Conservation (phyloP, 139 green algal genomes). For the Picochlorum sp. region DNA sequence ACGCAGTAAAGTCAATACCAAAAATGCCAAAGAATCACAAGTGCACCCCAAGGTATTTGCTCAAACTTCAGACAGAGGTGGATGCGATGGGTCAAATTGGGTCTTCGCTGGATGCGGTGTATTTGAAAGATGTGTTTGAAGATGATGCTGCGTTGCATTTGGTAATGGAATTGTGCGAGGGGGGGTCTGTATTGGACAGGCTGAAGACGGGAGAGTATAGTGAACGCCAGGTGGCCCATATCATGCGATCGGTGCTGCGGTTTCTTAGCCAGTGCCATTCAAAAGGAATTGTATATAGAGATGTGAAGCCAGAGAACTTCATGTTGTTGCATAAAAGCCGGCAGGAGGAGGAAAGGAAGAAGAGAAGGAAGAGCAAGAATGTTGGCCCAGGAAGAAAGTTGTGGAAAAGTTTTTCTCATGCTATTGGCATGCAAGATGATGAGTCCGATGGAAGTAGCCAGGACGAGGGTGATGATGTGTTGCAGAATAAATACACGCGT, state of each 20-base stretch:
- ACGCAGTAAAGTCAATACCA: constrained; percentile 78
- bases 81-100: constrained; percentile 89
- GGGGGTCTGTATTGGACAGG: constrained; percentile 58
- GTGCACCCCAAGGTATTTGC: constrained; percentile 75
- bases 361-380: background rate
- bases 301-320: constrained; percentile 87
- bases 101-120: constrained; percentile 67
- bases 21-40: constrained; percentile 72
- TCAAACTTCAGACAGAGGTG: constrained; percentile 87
- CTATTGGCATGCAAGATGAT: background rate
- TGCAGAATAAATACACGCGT: too few species aligned
- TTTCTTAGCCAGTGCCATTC: constrained; percentile 86
- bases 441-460: background rate
- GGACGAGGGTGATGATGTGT: background rate
- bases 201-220: constrained; percentile 45
- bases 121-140: constrained; percentile 69
- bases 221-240: constrained; percentile 41
- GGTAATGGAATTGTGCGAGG: constrained; percentile 86
- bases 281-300: constrained; percentile 66
- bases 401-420: background rate
- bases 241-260: constrained; percentile 44
- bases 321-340: constrained; percentile 58
- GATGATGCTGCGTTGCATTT: constrained; percentile 69
- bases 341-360: constrained; percentile 3
- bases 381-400: background rate